These are phyloP conservation scores for Rhynchosporium agropyri DNA, from an alignment of 2,329 filamentous ascomycete genomes.

Conservation along the genomic window DNA sequence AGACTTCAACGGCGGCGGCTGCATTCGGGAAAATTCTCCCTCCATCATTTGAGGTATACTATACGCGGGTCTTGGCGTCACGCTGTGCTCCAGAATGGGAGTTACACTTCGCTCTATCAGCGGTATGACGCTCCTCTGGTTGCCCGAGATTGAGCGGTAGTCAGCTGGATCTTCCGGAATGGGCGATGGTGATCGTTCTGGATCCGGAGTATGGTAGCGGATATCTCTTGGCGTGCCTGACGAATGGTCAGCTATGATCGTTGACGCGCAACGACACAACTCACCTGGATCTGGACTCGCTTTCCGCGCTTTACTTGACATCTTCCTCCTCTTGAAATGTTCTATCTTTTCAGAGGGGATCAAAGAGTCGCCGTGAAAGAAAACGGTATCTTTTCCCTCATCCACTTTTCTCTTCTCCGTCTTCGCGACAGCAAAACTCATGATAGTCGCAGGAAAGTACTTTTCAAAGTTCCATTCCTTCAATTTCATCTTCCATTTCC, in stretches of 20 bases:
- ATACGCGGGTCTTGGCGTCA: conserved; percentile 13
- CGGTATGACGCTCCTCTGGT: conserved; percentile 18
- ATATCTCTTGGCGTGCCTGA: conserved; percentile 22
- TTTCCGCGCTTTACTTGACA: conserved; percentile 15
- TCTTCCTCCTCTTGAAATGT: conserved; percentile 20
- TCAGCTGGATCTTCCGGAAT: conserved; percentile 14
- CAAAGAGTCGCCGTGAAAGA: conserved; percentile 18
- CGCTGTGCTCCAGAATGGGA: conserved; percentile 11
- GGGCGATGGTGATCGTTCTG: conserved; percentile 19
- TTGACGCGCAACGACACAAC: neutral
- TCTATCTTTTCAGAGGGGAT: conserved; percentile 20
- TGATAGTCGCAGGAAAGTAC: conserved; percentile 18
- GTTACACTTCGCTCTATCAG: conserved; percentile 14
- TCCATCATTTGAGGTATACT: conserved; percentile 15
- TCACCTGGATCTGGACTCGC: conserved; percentile 17
- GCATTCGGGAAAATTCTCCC: neutral
- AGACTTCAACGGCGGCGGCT: conserved; percentile 2
- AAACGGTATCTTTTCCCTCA: conserved; percentile 16
- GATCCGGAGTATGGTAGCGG: conserved; percentile 16
- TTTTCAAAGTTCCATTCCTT: conserved; percentile 22
- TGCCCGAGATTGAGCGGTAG: conserved; percentile 14
- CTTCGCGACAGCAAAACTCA: conserved; percentile 21
- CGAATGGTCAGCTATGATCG: neutral
- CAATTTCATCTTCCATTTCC: conserved; percentile 21
- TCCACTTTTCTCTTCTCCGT: conserved; percentile 20